Base-by-base conservation (phyloP, 1,284 basidiomycete genomes). In the Porphyrellus sp. region DNA sequence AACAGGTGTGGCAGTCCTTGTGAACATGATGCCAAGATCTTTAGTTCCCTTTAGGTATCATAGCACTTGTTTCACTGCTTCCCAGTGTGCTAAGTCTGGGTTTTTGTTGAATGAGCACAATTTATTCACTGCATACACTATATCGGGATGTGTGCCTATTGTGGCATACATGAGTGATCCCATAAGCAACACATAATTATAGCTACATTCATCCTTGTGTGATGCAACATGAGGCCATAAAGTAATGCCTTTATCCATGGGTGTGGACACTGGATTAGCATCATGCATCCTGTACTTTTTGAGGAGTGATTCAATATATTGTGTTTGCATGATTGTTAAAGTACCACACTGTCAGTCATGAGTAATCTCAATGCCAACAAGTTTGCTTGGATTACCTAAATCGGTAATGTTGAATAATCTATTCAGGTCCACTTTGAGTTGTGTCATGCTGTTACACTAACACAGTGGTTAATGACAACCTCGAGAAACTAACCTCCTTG, bases 261-360 rank as follows among this genome's bases (percentile, higher is more conserved):
- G 80, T 79, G 38, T 40, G 15, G 24, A 15, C 6, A 40, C 24
- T 8, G 15, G 3, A 21, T 40, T 40, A 6, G 38, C 24, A 40
- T 40, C 24, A 6, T 25, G n/a, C 34, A 51, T 37, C 0, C 5
- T 6, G 21, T 51, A 51, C 23, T 8, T 25, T 12, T 51, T 23
- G 0, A 51, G 28, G 4, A 51, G 11, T 1, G 6, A 13, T 11
- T 51, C 23, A 8, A 44, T 51, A 4, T 51, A 51, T 46, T 40
- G 3, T 1, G 43, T 51, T 8, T 51, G 37, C 8, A 0, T 2
- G 2, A 51, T 40, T 1, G 8, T 45, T 1, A 51, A 5, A 0
- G 37, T 46, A 1, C 30, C 24, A 1, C 1, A 1, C 3, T 39
- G 43, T 21, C 15, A 3, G 28, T 51, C 11, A 1, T 8, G 5